These are phyloP conservation scores for Trichoderma reesei DNA, from an alignment of 495 filamentous ascomycete species.

Conservation along the genomic window DNA sequence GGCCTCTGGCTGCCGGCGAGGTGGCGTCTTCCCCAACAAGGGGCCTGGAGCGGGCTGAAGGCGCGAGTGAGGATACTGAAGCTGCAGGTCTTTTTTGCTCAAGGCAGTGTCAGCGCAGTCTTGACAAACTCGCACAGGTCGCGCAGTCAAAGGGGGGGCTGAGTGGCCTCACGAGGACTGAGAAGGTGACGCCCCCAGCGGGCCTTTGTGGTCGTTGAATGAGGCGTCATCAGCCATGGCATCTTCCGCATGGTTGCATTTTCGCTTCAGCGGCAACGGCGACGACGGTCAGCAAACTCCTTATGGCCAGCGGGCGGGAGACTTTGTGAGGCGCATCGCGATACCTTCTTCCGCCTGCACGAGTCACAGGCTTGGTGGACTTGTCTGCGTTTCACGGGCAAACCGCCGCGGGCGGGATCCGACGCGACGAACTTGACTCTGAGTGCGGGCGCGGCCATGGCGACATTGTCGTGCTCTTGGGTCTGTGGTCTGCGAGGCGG, in stretches of 20 bases:
- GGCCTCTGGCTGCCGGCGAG: not conserved
- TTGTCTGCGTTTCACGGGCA: slow-evolving; percentile 40
- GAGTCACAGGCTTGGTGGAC: slow-evolving; percentile 34
- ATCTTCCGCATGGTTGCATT: slow-evolving; percentile 23
- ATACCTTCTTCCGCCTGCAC: slow-evolving; percentile 37
- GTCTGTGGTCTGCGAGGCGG: no score
- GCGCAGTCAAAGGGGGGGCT: not conserved
- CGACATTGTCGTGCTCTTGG: not conserved
- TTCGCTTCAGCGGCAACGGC: slow-evolving; percentile 17
- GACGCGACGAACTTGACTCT: slow-evolving; percentile 37
- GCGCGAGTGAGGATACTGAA: not conserved
- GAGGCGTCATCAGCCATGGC: not conserved
- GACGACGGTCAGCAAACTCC: slow-evolving; percentile 15
- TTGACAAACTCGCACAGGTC: not conserved
- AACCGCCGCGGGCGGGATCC: slow-evolving; percentile 24
- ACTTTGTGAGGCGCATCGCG: not conserved
- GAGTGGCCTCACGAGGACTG: slow-evolving; percentile 16
- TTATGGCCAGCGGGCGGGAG: not conserved
- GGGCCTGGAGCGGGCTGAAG: slow-evolving; percentile 12
- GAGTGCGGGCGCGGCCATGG: slow-evolving; percentile 1
- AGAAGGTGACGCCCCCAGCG: slow-evolving; percentile 14
- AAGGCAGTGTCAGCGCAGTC: not conserved
- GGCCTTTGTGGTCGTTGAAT: not conserved
- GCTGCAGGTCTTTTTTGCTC: not conserved
- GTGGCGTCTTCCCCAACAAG: not conserved